Evolutionary conservation across 768 basidiomycete genomes (phyloP).

Genomic region (Pleurotus cornucopiae): DNA sequence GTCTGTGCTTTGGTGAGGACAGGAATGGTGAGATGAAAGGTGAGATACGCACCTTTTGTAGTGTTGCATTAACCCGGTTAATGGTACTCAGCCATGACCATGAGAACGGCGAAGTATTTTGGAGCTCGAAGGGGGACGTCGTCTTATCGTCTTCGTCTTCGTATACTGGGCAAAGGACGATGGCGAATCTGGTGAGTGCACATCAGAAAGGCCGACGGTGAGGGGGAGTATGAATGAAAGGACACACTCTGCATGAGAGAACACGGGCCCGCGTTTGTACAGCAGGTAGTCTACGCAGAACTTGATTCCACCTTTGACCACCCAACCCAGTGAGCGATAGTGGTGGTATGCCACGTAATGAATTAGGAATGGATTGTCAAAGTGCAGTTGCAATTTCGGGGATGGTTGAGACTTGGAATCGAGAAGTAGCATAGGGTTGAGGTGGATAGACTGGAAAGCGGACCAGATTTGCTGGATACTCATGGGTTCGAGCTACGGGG

Average conservation of each 20-base stretch:
- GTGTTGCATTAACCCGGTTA: constrained; percentile 94
- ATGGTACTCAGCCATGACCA: constrained; percentile 98
- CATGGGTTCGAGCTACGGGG: constrained; percentile 47
- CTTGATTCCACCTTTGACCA: constrained; percentile 92
- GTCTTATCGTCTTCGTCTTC: constrained; percentile 73
- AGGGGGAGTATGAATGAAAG: neutral
- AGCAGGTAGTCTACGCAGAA: constrained; percentile 95
- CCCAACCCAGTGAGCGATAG: constrained; percentile 95
- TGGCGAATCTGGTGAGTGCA: constrained; percentile 64
- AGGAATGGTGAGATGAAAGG: neutral
- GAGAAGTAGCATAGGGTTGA: constrained; percentile 29
- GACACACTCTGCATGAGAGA: constrained; percentile 90
- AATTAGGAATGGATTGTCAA: constrained; percentile 91
- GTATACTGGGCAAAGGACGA: constrained; percentile 89
- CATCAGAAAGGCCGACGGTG: neutral
- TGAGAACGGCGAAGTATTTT: constrained; percentile 67
- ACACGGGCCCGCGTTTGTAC: constrained; percentile 93
- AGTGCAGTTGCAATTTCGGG: constrained; percentile 32
- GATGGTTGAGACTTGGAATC: constrained; percentile 21
- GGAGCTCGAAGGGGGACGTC: constrained; percentile 58
- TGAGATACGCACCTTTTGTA: constrained; percentile 72
- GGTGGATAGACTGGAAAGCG: constrained; percentile 55
- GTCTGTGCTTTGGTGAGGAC: constrained; percentile 48
- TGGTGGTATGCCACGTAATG: constrained; percentile 92
- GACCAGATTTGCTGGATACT: constrained; percentile 57